Evolutionary conservation across 164 flowering plant species (phyloP).

Genomic region (Kingdonia uniflora): DNA sequence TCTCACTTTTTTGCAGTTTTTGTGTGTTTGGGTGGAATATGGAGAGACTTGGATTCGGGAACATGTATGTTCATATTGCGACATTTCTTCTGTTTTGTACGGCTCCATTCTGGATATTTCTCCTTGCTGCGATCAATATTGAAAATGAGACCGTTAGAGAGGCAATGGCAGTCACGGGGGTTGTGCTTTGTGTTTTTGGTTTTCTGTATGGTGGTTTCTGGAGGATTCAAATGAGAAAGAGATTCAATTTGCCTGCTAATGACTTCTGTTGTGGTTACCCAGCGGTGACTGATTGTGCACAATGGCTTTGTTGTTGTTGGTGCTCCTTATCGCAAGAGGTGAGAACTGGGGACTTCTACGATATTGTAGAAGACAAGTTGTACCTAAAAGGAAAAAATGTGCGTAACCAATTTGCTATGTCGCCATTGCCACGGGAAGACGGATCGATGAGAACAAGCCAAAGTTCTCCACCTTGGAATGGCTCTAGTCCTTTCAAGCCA

Average conservation of each 20-base stretch:
- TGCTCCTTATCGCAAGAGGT: constrained; percentile 96
- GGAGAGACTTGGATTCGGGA: constrained; percentile 96
- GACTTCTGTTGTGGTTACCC: constrained; percentile 55
- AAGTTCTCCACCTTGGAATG: constrained; percentile 15
- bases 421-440: constrained; percentile 41
- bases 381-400: constrained; percentile 23
- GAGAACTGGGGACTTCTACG: constrained; percentile 71
- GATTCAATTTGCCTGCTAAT: constrained; percentile 62
- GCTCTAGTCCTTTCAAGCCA: constrained; percentile 11
- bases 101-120: constrained; percentile 90
- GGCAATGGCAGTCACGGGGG: constrained; percentile 49
- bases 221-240: constrained; percentile 95
- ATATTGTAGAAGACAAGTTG: constrained; percentile 57
- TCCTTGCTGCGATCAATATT: constrained; percentile 72
- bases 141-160: constrained; percentile 49
- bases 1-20: constrained; percentile 72
- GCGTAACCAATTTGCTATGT: constrained; percentile 9
- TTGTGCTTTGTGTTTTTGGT: constrained; percentile 69
- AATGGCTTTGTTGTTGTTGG: constrained; percentile 95
- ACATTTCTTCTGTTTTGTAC: constrained; percentile 73
- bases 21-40: constrained; percentile 98
- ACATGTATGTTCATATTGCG: constrained; percentile 92
- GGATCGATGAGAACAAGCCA: constrained; percentile 14
- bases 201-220: constrained; percentile 95
- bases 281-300: constrained; percentile 54